Base-by-base conservation (phyloP, 2,329 filamentous ascomycete species). In the Acephala macrosclerotiorum region DNA sequence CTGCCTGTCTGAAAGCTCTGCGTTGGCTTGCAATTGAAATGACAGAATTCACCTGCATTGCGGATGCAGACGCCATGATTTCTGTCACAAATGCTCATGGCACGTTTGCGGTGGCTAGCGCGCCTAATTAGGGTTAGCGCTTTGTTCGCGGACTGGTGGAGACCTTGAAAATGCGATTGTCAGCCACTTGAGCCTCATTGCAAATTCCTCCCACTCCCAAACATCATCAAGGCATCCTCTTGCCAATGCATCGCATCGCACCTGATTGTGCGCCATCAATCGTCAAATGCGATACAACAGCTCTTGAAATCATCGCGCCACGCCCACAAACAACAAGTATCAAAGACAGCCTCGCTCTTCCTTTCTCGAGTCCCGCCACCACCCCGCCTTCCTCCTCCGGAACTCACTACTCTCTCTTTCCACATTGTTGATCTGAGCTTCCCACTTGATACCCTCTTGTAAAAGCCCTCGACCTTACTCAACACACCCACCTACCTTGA, bases 391-490 rank as follows among this genome's bases (percentile, higher is more conserved):
- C 49, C 47, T 51, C 47, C 25, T 33, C 29, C 22, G 25, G 4
- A 26, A 53, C 4, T 22, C 26, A 33, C 49, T 49, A 22, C n/a
- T 53, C 25, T 29, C 18, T 11, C 25, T 25, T 57, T 40, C 55
- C 29, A 57, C 20, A 20, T 57, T 38, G 55, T 38, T 35, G n/a
- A 11, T 25, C 22, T 53, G 49, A 57, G 29, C 55, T 57, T 36
- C 55, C 55, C 55, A 57, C 55, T 40, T 40, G 35, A 35, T 25
- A 16, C 33, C 20, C 20, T 57, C 51, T 57, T 57, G 59, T 61
- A 61, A 51, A 53, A 38, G 16, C 22, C 26, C 26, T 40, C 45
- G 36, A 35, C 47, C 9, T 42, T 61, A 11, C 11, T 16, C 47
- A 36, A 26, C 16, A 20, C 53, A 26, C 20, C 33, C 53, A 38